Conservation (phyloP, 805 yeast species). For the Sporopachydermia quercuum region DNA sequence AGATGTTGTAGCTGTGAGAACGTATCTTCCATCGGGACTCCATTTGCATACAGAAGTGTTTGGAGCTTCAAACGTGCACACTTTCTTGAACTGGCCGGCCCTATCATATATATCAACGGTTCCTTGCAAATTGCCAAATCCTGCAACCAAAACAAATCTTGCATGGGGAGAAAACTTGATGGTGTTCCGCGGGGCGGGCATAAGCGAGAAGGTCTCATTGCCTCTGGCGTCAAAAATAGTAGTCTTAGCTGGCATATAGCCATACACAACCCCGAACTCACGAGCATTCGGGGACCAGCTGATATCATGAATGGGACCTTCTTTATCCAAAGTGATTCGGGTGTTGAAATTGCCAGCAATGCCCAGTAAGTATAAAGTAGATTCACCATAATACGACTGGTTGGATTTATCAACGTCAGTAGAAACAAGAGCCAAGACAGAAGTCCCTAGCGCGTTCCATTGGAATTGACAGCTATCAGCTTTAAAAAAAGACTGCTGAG, state of each 20-base stretch:
- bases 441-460: slow-evolving; percentile 94
- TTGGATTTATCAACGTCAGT: slow-evolving; percentile 93
- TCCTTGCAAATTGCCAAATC: slow-evolving; percentile 97
- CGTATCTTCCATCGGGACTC: slow-evolving; percentile 93
- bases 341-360: slow-evolving; percentile 87
- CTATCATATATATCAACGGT: slow-evolving; percentile 91
- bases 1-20: slow-evolving; percentile 90
- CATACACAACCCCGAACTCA: slow-evolving; percentile 95
- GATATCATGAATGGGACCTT: slow-evolving; percentile 95
- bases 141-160: slow-evolving; percentile 80
- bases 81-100: slow-evolving; percentile 64
- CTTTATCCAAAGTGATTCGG: slow-evolving; percentile 73
- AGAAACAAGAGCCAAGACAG: slow-evolving; percentile 80
- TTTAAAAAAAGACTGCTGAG: slow-evolving; percentile 81
- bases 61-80: slow-evolving; percentile 75
- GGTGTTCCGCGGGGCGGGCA: slow-evolving; percentile 81
- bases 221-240: slow-evolving; percentile 93
- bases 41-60: slow-evolving; percentile 95
- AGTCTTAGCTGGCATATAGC: slow-evolving; percentile 94
- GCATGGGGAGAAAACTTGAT: slow-evolving; percentile 90
- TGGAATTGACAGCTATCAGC: slow-evolving; percentile 86
- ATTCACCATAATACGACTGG: slow-evolving; percentile 93
- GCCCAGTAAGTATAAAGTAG: slow-evolving; percentile 78
- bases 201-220: slow-evolving; percentile 65
- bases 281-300: slow-evolving; percentile 95